phyloP scores from a whole-genome alignment of 768 basidiomycete genomes.

The Lentinula detonsa region DNA sequence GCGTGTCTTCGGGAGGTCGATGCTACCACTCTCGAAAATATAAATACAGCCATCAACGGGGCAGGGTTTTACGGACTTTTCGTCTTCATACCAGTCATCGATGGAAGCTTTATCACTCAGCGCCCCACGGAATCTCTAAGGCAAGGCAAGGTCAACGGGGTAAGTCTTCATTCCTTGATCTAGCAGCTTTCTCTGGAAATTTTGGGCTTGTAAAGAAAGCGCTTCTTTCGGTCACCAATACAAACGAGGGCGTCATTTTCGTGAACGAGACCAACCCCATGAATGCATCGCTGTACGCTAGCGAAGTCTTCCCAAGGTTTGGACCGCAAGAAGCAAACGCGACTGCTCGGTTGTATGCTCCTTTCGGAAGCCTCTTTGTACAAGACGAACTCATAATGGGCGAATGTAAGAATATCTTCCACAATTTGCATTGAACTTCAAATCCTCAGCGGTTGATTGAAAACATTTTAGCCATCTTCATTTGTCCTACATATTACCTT shows the following conservation, averaged over 20 bases:
- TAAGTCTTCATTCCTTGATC: slow-evolving; percentile 8
- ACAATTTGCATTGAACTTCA: not conserved
- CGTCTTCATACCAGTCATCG: slow-evolving; percentile 23
- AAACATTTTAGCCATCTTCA: slow-evolving; percentile 22
- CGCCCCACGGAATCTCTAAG: slow-evolving; percentile 20
- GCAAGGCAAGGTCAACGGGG: slow-evolving; percentile 24
- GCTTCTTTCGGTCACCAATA: slow-evolving; percentile 20
- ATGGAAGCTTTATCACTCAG: slow-evolving; percentile 25
- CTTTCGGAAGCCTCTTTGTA: slow-evolving; percentile 10
- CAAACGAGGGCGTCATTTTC: slow-evolving; percentile 25
- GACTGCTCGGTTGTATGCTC: slow-evolving; percentile 11
- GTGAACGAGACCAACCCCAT: slow-evolving; percentile 14
- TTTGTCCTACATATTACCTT: slow-evolving; percentile 27
- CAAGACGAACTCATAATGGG: slow-evolving; percentile 16
- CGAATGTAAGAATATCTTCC: slow-evolving; percentile 15
- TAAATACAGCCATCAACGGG: slow-evolving; percentile 12
- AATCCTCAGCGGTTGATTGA: not conserved
- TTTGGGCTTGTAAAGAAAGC: slow-evolving; percentile 10
- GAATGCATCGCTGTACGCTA: slow-evolving; percentile 14
- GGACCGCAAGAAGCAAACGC: slow-evolving; percentile 7
- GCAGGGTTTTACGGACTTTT: slow-evolving; percentile 18
- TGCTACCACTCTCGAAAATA: slow-evolving; percentile 11
- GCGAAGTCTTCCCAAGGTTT: slow-evolving; percentile 19
- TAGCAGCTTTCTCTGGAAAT: too few species aligned
- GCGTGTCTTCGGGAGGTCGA: slow-evolving; percentile 22